Percentiles rank a stretch among this genome's conserved stretches.
These are phyloP conservation scores for Lactifluus volemus DNA, from an alignment of 768 basidiomycete species.

Conservation along the genomic window DNA sequence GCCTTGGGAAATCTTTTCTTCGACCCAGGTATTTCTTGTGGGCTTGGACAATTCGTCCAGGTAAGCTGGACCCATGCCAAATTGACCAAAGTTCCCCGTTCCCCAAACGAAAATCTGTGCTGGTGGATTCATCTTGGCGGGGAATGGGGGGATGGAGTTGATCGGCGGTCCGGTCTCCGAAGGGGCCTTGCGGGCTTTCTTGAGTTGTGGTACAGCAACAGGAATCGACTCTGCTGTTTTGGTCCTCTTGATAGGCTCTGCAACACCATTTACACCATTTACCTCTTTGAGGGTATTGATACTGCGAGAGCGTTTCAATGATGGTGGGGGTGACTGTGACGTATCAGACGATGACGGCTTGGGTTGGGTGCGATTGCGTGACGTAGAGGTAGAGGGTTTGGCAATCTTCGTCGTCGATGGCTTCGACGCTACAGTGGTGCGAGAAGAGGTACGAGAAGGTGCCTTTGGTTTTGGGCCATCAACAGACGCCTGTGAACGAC, in stretches of 20 bases:
- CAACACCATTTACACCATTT: conserved; percentile 4
- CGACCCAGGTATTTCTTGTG: conserved; percentile 66
- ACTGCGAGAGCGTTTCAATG: conserved; percentile 14
- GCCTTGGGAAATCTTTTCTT: conserved; percentile 63
- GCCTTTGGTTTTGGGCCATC: conserved; percentile 7
- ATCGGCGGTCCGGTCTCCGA: conserved; percentile 23
- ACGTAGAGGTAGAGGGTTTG: background rate
- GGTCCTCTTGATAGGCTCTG: conserved; percentile 2
- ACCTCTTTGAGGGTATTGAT: conserved; percentile 11
- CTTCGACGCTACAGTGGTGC: conserved; percentile 1
- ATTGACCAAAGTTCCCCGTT: conserved; percentile 90
- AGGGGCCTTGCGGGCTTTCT: background rate
- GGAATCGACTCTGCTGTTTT: background rate
- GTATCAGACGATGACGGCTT: conserved; percentile 12
- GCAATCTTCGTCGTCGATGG: background rate
- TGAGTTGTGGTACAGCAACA: background rate
- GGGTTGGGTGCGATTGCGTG: background rate
- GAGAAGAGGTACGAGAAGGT: conserved; percentile 14
- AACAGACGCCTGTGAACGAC: conserved; percentile 13
- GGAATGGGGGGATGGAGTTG: conserved; percentile 55
- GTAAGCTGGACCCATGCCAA: conserved; percentile 76
- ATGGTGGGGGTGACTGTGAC: conserved; percentile 13
- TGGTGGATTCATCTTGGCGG: conserved; percentile 50
- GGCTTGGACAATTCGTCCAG: conserved; percentile 71
- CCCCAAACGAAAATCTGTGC: conserved; percentile 82